phyloP scores from a whole-genome alignment of 805 yeast genomes.

The Isabelozyma pseudorhagii region DNA sequence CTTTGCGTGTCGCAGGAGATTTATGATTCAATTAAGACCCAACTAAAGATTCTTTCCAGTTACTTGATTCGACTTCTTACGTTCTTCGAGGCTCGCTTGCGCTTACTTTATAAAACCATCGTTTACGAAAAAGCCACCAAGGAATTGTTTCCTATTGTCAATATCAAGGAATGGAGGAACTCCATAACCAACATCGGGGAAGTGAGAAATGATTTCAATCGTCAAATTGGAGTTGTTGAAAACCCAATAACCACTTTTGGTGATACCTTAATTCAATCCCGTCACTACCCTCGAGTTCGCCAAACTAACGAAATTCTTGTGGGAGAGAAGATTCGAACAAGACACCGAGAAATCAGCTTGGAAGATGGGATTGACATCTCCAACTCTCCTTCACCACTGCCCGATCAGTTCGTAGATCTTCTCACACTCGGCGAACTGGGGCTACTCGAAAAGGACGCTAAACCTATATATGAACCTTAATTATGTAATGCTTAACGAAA shows the following conservation, averaged over 20 bases:
- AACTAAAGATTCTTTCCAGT: slow-evolving; percentile 19
- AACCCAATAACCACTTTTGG: slow-evolving; percentile 13
- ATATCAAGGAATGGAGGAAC: slow-evolving; percentile 24
- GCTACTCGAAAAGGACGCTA: slow-evolving; percentile 9
- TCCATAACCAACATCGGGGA: slow-evolving; percentile 19
- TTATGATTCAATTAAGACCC: slow-evolving; percentile 8
- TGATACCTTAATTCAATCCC: slow-evolving; percentile 19
- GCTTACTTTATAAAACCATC: slow-evolving; percentile 24
- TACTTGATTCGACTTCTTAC: slow-evolving; percentile 30
- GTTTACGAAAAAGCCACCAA: slow-evolving; percentile 21
- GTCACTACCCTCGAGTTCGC: slow-evolving; percentile 15
- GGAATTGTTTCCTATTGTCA: slow-evolving; percentile 19
- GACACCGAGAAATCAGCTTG: neutral
- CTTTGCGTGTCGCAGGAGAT: slow-evolving; percentile 9
- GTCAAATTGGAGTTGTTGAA: slow-evolving; percentile 8
- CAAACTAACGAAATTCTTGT: slow-evolving; percentile 2
- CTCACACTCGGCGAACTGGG: slow-evolving; percentile 9
- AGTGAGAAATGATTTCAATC: slow-evolving; percentile 7
- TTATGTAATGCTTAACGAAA: neutral
- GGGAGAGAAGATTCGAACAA: neutral
- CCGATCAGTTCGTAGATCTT: slow-evolving; percentile 9
- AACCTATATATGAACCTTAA: neutral
- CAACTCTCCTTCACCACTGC: neutral
- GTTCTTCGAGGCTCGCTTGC: slow-evolving; percentile 26
- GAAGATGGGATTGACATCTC: neutral